These are phyloP conservation scores for Suillus fuscotomentosus DNA, from an alignment of 768 basidiomycete species.

Conservation along the genomic window DNA sequence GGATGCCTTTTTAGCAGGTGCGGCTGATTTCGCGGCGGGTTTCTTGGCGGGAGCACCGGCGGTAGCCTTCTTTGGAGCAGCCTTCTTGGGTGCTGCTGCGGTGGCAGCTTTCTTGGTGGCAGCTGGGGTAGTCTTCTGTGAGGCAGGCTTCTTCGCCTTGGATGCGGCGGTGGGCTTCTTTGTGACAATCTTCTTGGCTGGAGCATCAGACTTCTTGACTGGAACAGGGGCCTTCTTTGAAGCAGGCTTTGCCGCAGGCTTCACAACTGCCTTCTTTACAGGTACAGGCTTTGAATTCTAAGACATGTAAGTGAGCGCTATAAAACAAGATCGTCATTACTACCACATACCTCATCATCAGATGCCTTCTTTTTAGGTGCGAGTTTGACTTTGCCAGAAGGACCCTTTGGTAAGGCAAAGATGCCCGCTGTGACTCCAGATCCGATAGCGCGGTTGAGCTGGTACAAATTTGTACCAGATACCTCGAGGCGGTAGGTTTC, in stretches of 20 bases:
- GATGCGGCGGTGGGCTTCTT: conserved; percentile 23
- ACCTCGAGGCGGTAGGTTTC: conserved; percentile 50
- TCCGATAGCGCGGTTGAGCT: conserved; percentile 52
- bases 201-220: conserved; percentile 24
- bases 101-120: conserved; percentile 33
- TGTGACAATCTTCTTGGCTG: conserved; percentile 32
- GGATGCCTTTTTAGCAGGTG: conserved; percentile 16
- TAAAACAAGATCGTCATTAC: not conserved
- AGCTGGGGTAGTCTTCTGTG: conserved; percentile 27
- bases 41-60: conserved; percentile 18
- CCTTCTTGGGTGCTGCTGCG: conserved; percentile 30
- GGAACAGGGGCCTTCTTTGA: conserved; percentile 31
- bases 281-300: conserved; percentile 19
- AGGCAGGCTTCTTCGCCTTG: conserved; percentile 36
- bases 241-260: not conserved
- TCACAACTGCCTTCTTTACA: conserved; percentile 17
- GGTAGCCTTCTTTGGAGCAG: conserved; percentile 35
- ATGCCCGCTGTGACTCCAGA: conserved; percentile 47
- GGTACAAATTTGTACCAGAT: conserved; percentile 39
- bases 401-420: conserved; percentile 57
- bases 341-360: conserved; percentile 48
- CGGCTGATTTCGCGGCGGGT: not conserved
- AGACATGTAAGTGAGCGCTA: not conserved
- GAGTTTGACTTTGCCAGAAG: conserved; percentile 75
- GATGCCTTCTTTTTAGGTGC: conserved; percentile 50